A percentile compares a stretch with the other conserved stretches of the same genome.
Conservation (phyloP, 495 filamentous ascomycete species). For the Ascobolus immersus region DNA sequence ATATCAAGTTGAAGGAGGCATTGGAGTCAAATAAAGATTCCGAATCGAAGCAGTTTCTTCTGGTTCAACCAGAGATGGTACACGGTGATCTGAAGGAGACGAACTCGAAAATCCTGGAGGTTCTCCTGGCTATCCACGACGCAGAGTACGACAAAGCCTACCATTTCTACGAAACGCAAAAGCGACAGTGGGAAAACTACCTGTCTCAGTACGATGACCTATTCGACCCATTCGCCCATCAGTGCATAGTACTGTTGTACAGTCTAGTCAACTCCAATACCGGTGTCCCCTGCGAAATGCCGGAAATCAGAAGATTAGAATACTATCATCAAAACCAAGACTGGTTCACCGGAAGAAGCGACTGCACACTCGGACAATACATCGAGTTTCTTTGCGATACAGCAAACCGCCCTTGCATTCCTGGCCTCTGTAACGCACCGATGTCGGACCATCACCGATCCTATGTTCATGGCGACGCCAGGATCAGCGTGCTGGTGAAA, state of each 20-base stretch:
- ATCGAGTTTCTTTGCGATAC: slow-evolving; percentile 69
- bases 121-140: slow-evolving; percentile 78
- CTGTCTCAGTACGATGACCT: slow-evolving; percentile 57
- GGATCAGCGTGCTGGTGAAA: slow-evolving; percentile 58
- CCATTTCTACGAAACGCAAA: slow-evolving; percentile 84
- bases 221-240: slow-evolving; percentile 82
- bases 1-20: not conserved
- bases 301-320: slow-evolving; percentile 56
- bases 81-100: slow-evolving; percentile 44
- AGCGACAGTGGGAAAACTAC: slow-evolving; percentile 82
- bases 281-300: slow-evolving; percentile 75
- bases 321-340: slow-evolving; percentile 78
- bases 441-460: slow-evolving; percentile 90
- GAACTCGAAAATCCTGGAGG: slow-evolving; percentile 67
- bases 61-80: slow-evolving; percentile 89
- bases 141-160: slow-evolving; percentile 88
- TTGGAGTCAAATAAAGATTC: not conserved
- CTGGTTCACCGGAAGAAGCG: slow-evolving; percentile 23
- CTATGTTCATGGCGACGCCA: slow-evolving; percentile 89
- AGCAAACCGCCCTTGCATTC: slow-evolving; percentile 46
- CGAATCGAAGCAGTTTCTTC: slow-evolving; percentile 42
- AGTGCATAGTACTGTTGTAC: slow-evolving; percentile 85
- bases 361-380: slow-evolving; percentile 85
- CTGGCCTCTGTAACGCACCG: slow-evolving; percentile 63
- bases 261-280: slow-evolving; percentile 77